Conservation (phyloP, 441 rosid species). For the Lepidium campestre region DNA sequence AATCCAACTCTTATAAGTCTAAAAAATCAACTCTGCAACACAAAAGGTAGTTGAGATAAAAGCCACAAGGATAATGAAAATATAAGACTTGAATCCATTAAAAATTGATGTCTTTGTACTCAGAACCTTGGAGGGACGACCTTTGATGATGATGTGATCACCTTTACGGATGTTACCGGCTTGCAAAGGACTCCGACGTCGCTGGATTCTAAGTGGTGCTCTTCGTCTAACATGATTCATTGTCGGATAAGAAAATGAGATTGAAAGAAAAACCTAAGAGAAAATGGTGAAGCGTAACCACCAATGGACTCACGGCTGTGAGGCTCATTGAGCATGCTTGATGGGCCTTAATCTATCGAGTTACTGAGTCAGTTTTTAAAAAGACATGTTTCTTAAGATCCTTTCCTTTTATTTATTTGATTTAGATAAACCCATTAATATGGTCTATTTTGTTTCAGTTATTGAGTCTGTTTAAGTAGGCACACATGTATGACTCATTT, state of each 20-base stretch:
- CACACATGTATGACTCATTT: too few species aligned
- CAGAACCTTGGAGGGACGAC: conserved; percentile 42
- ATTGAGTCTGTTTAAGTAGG: too few species aligned
- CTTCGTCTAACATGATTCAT: conserved; percentile 80
- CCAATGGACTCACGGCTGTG: too few species aligned
- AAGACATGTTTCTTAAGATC: too few species aligned
- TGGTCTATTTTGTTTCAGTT: too few species aligned
- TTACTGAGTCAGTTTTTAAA: too few species aligned
- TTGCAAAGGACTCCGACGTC: conserved; percentile 93
- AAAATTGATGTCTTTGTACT: neutral
- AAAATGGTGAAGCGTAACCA: too few species aligned
- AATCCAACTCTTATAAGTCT: conserved; percentile 94
- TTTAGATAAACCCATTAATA: too few species aligned
- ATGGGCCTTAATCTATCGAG: too few species aligned
- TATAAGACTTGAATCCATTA: neutral
- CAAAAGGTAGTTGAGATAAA: neutral
- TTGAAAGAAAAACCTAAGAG: neutral
- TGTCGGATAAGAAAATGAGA: neutral
- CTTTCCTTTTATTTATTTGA: too few species aligned
- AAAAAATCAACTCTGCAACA: conserved; percentile 75
- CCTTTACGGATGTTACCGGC: conserved; percentile 89
- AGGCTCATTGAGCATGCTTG: too few species aligned
- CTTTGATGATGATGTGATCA: conserved; percentile 84
- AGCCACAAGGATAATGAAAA: neutral
- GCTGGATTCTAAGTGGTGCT: conserved; percentile 92